phyloP scores from a whole-genome alignment of 1,139 yeast genomes.

The Lizanozyma gosingica region DNA sequence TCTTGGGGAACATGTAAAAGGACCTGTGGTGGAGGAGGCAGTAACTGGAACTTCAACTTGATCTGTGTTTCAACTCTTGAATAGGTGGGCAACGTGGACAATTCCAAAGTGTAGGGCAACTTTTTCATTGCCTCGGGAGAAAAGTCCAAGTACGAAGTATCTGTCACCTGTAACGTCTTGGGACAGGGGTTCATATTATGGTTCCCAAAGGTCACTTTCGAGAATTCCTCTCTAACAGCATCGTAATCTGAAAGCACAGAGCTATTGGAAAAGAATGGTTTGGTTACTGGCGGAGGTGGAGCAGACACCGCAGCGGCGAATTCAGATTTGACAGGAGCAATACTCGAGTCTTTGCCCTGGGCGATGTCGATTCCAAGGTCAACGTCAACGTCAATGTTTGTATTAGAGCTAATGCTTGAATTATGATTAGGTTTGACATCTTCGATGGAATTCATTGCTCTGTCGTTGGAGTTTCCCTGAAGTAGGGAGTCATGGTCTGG shows the following conservation, averaged over 20 bases:
- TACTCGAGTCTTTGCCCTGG: not conserved
- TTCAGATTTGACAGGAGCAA: not conserved
- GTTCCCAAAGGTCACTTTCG: conserved; percentile 51
- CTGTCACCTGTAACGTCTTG: conserved; percentile 19
- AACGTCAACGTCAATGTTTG: conserved; percentile 3
- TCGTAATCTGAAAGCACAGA: conserved; percentile 32
- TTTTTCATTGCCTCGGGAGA: conserved; percentile 23
- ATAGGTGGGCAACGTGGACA: conserved; percentile 61
- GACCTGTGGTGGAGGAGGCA: conserved; percentile 67
- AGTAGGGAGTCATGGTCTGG: not conserved
- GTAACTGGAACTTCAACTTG: conserved; percentile 56
- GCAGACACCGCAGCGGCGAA: no score
- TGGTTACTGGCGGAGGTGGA: conserved; percentile 1
- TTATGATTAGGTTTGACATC: not conserved
- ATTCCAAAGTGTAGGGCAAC: conserved; percentile 50
- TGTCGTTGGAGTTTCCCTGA: not conserved
- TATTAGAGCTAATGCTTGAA: conserved; percentile 1
- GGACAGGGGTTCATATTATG: conserved; percentile 33
- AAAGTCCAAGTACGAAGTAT: conserved; percentile 29
- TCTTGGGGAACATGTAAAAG: conserved; percentile 77
- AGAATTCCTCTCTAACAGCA: conserved; percentile 40
- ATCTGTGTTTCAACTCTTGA: conserved; percentile 96
- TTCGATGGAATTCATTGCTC: not conserved
- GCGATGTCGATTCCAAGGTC: conserved; percentile 2
- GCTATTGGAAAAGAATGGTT: conserved; percentile 2